These are phyloP conservation scores for Geotrichum australiense DNA, from an alignment of 1,139 yeast species.

Conservation along the genomic window DNA sequence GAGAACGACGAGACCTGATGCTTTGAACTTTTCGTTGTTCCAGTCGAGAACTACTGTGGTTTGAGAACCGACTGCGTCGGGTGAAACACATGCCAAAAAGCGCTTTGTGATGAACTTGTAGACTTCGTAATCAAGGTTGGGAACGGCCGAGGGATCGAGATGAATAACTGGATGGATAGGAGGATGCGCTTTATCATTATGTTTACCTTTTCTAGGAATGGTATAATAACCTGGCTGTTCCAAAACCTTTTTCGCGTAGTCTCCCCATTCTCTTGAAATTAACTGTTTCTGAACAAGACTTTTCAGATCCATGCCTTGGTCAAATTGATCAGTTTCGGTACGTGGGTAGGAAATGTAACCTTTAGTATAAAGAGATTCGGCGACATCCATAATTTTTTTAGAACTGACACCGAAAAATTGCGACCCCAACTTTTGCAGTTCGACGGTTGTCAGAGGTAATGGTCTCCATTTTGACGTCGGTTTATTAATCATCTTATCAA, in stretches of 20 bases:
- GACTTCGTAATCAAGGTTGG: constrained; percentile 55
- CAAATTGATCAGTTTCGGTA: constrained; percentile 91
- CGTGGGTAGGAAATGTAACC: constrained; percentile 94
- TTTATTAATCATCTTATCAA: constrained; percentile 47
- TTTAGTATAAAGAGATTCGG: constrained; percentile 76
- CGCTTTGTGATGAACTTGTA: constrained; percentile 84
- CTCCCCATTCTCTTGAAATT: constrained; percentile 43
- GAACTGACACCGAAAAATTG: constrained; percentile 70
- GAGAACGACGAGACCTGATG: constrained; percentile 64
- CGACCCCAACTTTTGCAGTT: constrained; percentile 82
- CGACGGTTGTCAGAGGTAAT: constrained; percentile 91
- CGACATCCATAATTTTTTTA: constrained; percentile 64
- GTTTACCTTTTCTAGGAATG: constrained; percentile 68
- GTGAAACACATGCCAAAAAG: constrained; percentile 86
- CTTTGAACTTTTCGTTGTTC: constrained; percentile 66
- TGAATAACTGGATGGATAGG: constrained; percentile 77
- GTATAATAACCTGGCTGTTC: constrained; percentile 32
- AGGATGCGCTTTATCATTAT: constrained; percentile 96
- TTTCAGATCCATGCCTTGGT: constrained; percentile 62
- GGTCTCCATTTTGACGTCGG: constrained; percentile 79
- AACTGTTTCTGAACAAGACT: constrained; percentile 55
- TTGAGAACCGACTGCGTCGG: constrained; percentile 75
- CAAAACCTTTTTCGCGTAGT: constrained; percentile 37
- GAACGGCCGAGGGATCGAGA: constrained; percentile 35
- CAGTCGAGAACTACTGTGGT: constrained; percentile 62